Conservation (phyloP, 2,329 filamentous ascomycete species). For the Cryphonectria parasitica region DNA sequence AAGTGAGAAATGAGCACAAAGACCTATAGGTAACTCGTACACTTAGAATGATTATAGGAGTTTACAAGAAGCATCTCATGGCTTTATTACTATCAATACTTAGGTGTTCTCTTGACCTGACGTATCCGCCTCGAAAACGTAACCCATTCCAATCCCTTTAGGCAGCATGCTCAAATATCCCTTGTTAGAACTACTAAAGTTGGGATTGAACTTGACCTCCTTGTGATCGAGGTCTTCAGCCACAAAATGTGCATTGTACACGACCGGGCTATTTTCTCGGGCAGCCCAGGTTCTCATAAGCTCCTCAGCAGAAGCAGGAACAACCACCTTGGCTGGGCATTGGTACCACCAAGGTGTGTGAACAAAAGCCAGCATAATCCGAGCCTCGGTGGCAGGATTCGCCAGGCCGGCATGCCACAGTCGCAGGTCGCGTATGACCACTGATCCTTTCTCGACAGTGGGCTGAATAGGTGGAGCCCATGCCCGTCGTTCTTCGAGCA, state of each 20-base stretch:
- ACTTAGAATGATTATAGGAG: not conserved
- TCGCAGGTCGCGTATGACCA: constrained; percentile 51
- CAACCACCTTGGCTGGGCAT: constrained; percentile 19
- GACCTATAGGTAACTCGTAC: not conserved
- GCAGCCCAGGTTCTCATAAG: constrained; percentile 19
- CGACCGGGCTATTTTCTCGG: constrained; percentile 16
- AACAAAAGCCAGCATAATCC: constrained; percentile 48
- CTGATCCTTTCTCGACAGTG: constrained; percentile 45
- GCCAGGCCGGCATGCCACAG: constrained; percentile 56
- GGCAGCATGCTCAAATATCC: constrained; percentile 31
- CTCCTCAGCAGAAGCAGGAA: constrained; percentile 19
- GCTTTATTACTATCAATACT: not conserved
- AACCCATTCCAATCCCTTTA: constrained; percentile 20
- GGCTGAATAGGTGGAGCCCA: constrained; percentile 44
- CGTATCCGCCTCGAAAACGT: not conserved
- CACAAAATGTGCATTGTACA: constrained; percentile 31
- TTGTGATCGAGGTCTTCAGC: constrained; percentile 32
- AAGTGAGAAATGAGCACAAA: not conserved
- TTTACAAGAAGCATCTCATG: not conserved
- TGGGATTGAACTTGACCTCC: constrained; percentile 35
- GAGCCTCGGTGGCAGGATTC: constrained; percentile 45
- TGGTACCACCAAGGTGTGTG: constrained; percentile 44
- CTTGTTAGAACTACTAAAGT: constrained; percentile 34
- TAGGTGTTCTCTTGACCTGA: not conserved
- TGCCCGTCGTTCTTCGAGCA: constrained; percentile 39